Conservation (phyloP, 306 rosid species). For the Potentilla sterilis region DNA sequence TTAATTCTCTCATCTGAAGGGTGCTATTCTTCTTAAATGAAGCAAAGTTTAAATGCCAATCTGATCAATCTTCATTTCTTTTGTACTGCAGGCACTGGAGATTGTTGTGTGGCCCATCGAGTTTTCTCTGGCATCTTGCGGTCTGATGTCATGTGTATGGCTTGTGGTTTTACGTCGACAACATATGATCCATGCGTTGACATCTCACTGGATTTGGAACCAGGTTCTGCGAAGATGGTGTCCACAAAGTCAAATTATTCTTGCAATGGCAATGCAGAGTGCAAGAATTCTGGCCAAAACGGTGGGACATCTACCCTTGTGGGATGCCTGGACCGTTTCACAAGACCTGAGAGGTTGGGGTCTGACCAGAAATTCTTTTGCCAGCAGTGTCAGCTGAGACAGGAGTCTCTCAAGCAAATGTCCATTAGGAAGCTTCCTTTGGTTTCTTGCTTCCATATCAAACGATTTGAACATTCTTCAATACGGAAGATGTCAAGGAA, state of each 20-base stretch:
- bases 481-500: conserved; percentile 80
- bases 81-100: conserved; percentile 75
- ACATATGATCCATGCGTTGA: conserved; percentile 95
- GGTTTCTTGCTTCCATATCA: conserved; percentile 87
- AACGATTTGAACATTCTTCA: conserved; percentile 92
- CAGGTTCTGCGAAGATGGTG: conserved; percentile 54
- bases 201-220: conserved; percentile 86
- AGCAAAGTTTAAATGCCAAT: background rate
- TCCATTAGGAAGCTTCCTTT: conserved; percentile 88
- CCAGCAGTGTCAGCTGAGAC: conserved; percentile 85
- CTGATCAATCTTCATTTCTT: conserved; percentile 21
- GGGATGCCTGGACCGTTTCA: conserved; percentile 90
- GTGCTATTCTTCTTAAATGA: background rate
- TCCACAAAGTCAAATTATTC: conserved; percentile 52
- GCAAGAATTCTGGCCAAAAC: conserved; percentile 45
- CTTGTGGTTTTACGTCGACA: conserved; percentile 92
- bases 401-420: conserved; percentile 92
- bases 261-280: conserved; percentile 66
- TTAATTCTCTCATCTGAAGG: background rate
- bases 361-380: conserved; percentile 93
- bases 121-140: conserved; percentile 91
- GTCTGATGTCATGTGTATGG: conserved; percentile 93
- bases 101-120: conserved; percentile 91
- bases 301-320: conserved; percentile 58
- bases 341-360: conserved; percentile 88